Conservation (phyloP, 345 rosid genomes). For the Cardamine chenopodiifolia region DNA sequence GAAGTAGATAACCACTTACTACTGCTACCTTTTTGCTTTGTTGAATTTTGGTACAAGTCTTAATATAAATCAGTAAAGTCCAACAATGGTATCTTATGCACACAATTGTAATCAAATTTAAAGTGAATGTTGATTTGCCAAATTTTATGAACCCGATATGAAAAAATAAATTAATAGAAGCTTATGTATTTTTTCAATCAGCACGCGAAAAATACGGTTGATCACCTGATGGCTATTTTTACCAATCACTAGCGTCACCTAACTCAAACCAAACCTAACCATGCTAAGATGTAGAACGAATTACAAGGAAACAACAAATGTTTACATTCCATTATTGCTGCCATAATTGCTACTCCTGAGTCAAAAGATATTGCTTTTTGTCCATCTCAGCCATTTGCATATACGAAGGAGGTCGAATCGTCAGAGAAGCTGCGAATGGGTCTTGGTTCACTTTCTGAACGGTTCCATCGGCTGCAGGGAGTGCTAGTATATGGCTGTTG, state of each 20-base stretch:
- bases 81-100: not conserved
- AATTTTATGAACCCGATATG: not conserved
- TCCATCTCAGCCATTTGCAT: slow-evolving; percentile 90
- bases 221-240: not conserved
- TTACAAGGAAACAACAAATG: not conserved
- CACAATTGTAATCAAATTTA: not conserved
- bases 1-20: not conserved
- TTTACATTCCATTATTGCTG: slow-evolving; percentile 46
- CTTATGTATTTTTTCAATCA: too few relatives aligned
- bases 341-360: slow-evolving; percentile 72
- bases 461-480: slow-evolving; percentile 81
- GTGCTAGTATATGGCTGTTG: slow-evolving; percentile 63
- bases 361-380: slow-evolving; percentile 63
- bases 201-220: not conserved
- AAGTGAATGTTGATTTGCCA: not conserved
- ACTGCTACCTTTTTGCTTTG: not conserved
- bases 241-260: slow-evolving; percentile 10
- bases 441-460: slow-evolving; percentile 69
- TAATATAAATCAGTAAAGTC: not conserved
- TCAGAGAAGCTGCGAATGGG: slow-evolving; percentile 70
- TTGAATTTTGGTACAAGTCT: not conserved
- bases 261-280: slow-evolving; percentile 15
- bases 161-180: not conserved
- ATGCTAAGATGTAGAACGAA: slow-evolving; percentile 1
- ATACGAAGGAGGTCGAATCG: slow-evolving; percentile 74